These are phyloP conservation scores for Leptographium procerum DNA, from an alignment of 2,329 filamentous ascomycete species.

Conservation along the genomic window DNA sequence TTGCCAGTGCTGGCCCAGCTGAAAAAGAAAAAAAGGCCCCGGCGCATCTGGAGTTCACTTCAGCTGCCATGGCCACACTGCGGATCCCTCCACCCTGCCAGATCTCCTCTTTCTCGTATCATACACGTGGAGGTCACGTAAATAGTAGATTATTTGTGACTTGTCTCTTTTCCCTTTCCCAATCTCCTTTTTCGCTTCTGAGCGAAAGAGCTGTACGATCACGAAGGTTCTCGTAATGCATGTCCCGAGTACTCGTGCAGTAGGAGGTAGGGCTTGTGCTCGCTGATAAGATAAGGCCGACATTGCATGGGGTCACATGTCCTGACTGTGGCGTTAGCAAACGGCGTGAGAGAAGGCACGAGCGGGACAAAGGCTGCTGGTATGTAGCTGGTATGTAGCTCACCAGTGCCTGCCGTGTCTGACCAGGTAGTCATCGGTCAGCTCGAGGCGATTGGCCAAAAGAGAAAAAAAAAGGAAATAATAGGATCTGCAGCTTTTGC, in stretches of 20 bases:
- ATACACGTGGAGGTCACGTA: neutral
- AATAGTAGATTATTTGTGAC: neutral
- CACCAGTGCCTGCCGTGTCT: neutral
- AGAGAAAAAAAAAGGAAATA: neutral
- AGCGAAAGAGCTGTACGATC: too few relatives aligned
- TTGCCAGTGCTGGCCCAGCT: neutral
- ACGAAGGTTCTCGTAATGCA: too few relatives aligned
- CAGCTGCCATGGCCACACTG: neutral
- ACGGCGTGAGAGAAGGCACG: too few relatives aligned
- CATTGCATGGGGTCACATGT: neutral
- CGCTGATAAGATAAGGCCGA: neutral
- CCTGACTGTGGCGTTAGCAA: neutral
- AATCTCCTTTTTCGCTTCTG: too few relatives aligned
- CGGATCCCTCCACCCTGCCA: neutral
- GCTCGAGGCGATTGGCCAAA: neutral
- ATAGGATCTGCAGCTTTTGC: neutral
- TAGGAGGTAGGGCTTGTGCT: neutral
- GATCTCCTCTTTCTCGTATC: neutral
- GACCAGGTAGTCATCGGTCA: neutral
- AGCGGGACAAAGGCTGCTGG: too few relatives aligned
- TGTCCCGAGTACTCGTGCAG: too few relatives aligned
- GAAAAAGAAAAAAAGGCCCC: neutral
- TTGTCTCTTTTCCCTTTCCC: neutral
- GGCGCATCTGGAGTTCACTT: neutral
- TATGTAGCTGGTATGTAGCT: too few relatives aligned